Conservation (phyloP, 345 rosid species). For the Sisymbrium altissimum region DNA sequence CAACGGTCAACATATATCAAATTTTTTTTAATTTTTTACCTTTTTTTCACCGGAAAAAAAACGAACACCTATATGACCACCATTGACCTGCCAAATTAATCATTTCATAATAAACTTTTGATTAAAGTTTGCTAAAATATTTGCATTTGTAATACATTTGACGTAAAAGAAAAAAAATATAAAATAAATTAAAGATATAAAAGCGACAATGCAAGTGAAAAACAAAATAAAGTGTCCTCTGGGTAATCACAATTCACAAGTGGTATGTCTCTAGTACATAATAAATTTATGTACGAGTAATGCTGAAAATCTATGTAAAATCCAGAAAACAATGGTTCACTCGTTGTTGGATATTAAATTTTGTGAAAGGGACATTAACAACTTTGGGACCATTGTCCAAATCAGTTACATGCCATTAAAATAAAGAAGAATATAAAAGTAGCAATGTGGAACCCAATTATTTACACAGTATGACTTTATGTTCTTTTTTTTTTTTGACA, state of each 20-base stretch:
- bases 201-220: not conserved
- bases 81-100: not conserved
- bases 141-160: not conserved
- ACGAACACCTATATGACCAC: not conserved
- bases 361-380: not conserved
- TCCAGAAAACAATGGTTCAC: constrained; percentile 9
- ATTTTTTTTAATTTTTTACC: not conserved
- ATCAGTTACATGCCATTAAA: constrained; percentile 9
- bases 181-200: not conserved
- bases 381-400: constrained; percentile 28
- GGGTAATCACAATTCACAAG: not conserved
- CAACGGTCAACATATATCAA: constrained; percentile 4
- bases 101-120: not conserved
- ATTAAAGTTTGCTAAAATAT: not conserved
- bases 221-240: not conserved
- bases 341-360: constrained; percentile 12
- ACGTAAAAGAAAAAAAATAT: not conserved
- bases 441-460: constrained; percentile 18
- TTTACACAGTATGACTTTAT: not conserved
- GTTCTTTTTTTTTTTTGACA: not conserved
- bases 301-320: not conserved
- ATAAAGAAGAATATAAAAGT: not conserved
- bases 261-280: not conserved
- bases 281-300: not conserved
- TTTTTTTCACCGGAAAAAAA: not conserved